phyloP scores from a whole-genome alignment of 2,329 filamentous ascomycete species.

The Pseudonectria foliicola region DNA sequence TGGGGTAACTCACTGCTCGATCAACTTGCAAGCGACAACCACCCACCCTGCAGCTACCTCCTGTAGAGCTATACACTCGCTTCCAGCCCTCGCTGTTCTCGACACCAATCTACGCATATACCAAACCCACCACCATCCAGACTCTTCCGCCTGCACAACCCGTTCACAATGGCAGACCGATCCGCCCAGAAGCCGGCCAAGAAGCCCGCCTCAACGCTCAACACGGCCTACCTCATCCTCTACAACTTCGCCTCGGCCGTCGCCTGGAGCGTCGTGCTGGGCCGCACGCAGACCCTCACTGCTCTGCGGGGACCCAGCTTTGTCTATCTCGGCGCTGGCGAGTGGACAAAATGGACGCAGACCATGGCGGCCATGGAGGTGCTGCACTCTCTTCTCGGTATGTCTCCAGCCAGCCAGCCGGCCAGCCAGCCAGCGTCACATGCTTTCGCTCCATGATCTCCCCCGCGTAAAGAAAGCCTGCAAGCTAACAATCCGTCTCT shows the following conservation, averaged over 20 bases:
- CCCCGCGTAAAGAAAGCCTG: neutral
- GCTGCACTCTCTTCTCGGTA: slow-evolving; percentile 71
- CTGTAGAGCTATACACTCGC: no score
- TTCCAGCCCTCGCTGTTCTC: no score
- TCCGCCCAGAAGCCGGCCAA: slow-evolving; percentile 16
- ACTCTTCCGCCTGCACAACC: neutral
- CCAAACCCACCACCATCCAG: neutral
- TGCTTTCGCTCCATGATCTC: neutral
- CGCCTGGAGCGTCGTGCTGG: slow-evolving; percentile 73
- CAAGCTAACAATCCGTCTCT: neutral
- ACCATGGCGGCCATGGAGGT: slow-evolving; percentile 78
- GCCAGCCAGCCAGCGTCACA: no score
- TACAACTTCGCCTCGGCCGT: slow-evolving; percentile 78
- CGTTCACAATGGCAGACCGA: slow-evolving; percentile 14
- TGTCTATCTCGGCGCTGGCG: slow-evolving; percentile 56
- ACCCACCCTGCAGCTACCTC: no score
- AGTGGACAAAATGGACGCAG: slow-evolving; percentile 73
- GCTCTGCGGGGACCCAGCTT: slow-evolving; percentile 46
- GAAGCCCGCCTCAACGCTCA: slow-evolving; percentile 29
- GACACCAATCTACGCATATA: neutral
- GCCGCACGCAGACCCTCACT: slow-evolving; percentile 54
- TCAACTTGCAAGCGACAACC: no score
- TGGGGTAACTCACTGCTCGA: no score
- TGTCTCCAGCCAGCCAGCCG: slow-evolving; percentile 20
- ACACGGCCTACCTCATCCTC: slow-evolving; percentile 65